phyloP scores from a whole-genome alignment of 2,329 filamentous ascomycete species.

The Cladorrhinum sp. region DNA sequence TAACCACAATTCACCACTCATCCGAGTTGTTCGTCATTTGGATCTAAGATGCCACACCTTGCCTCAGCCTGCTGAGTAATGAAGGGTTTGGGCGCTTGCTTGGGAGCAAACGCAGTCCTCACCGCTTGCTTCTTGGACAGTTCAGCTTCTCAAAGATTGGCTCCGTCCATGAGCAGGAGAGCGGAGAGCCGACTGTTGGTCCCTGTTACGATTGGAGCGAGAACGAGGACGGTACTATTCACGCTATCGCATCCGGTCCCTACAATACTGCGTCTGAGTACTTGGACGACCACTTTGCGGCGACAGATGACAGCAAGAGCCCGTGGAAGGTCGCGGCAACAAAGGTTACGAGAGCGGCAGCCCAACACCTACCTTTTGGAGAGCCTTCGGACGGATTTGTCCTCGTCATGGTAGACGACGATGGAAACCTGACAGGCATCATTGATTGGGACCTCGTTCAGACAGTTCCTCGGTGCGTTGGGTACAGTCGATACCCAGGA shows the following conservation, averaged over 20 bases:
- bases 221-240: not conserved
- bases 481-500: slow-evolving; percentile 18
- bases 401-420: slow-evolving; percentile 36
- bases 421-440: slow-evolving; percentile 35
- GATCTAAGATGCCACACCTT: too few relatives aligned
- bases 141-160: too few relatives aligned
- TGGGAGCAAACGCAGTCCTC: too few relatives aligned
- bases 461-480: slow-evolving; percentile 36
- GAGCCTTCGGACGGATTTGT: slow-evolving; percentile 12
- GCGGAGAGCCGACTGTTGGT: not conserved
- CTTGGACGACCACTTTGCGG: not conserved
- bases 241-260: slow-evolving; percentile 2
- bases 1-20: too few relatives aligned
- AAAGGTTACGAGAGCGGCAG: slow-evolving; percentile 1
- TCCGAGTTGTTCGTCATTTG: too few relatives aligned
- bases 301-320: not conserved
- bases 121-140: too few relatives aligned
- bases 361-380: slow-evolving; percentile 1
- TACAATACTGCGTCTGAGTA: not conserved
- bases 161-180: too few relatives aligned
- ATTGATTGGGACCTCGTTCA: slow-evolving; percentile 42
- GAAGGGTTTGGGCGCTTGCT: too few relatives aligned
- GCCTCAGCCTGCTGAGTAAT: too few relatives aligned
- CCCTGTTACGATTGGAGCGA: slow-evolving; percentile 2
- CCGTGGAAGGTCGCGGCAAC: not conserved